Conservation (phyloP, 1,284 basidiomycete genomes). For the Boletellus dicymbophilus region DNA sequence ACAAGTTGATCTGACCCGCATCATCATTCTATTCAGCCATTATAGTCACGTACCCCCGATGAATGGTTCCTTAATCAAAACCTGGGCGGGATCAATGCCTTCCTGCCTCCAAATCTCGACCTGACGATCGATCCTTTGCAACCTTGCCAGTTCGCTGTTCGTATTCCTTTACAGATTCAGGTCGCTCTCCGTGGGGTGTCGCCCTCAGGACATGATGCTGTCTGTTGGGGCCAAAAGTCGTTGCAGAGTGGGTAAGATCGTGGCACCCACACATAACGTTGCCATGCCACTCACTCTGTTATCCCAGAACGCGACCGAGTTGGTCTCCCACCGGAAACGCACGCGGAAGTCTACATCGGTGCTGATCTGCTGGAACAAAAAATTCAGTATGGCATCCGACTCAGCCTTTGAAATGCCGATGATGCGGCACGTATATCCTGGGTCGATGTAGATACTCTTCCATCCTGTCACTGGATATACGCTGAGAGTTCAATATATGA, state of each 20-base stretch:
- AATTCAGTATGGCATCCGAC: conserved; percentile 68
- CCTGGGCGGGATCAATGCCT: conserved; percentile 45
- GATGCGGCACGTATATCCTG: conserved; percentile 71
- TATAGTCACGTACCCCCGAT: conserved; percentile 57
- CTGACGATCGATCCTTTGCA: conserved; percentile 68
- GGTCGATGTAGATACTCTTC: conserved; percentile 79
- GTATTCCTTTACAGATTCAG: conserved; percentile 74
- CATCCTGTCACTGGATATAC: conserved; percentile 82
- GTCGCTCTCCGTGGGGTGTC: conserved; percentile 81
- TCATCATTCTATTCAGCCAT: conserved; percentile 44
- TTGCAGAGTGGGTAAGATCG: conserved; percentile 60
- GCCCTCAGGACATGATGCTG: conserved; percentile 79
- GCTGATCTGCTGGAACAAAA: conserved; percentile 72
- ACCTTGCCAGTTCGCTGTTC: conserved; percentile 62
- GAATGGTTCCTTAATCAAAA: conserved; percentile 27
- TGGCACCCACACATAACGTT: neutral
- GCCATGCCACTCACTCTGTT: conserved; percentile 49
- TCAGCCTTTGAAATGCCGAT: conserved; percentile 79
- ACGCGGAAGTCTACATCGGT: conserved; percentile 73
- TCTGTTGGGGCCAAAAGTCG: conserved; percentile 75
- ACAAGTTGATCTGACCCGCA: conserved; percentile 9
- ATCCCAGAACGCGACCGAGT: conserved; percentile 75
- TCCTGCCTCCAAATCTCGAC: conserved; percentile 64
- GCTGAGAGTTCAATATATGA: conserved; percentile 68
- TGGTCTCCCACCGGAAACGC: conserved; percentile 69